Evolutionary conservation across 2,329 filamentous ascomycete species (phyloP).

Genomic region (Magnaporthales sp.): DNA sequence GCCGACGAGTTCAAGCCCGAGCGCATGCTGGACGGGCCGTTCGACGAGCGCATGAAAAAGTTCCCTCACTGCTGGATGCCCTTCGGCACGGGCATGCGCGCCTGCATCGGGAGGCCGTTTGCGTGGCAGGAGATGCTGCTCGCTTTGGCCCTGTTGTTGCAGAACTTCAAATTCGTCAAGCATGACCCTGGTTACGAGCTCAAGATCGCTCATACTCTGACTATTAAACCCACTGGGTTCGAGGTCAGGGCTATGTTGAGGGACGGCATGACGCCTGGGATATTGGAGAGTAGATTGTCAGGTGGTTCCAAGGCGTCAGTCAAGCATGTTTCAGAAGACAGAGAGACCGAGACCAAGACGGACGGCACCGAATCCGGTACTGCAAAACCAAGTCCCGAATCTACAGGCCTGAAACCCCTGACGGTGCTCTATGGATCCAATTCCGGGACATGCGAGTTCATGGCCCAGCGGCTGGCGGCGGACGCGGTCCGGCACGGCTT

Average conservation of each 20-base stretch:
- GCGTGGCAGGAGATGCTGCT: conserved; percentile 66
- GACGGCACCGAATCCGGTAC: not conserved
- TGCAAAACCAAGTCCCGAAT: not conserved
- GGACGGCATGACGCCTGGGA: conserved; percentile 28
- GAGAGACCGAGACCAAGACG: no score
- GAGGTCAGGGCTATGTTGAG: conserved; percentile 48
- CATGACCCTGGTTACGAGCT: conserved; percentile 48
- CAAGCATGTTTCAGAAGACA: conserved; percentile 36
- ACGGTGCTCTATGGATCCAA: not conserved
- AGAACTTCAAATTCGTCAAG: conserved; percentile 61
- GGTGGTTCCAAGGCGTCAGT: conserved; percentile 28
- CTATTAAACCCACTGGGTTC: conserved; percentile 53
- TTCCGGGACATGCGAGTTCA: not conserved
- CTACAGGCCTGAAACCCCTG: not conserved
- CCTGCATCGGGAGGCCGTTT: conserved; percentile 63
- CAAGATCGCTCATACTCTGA: conserved; percentile 42
- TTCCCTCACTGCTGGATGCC: conserved; percentile 56
- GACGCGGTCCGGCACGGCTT: not conserved
- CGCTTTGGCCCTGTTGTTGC: conserved; percentile 53
- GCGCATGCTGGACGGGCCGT: conserved; percentile 62
- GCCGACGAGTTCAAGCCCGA: conserved; percentile 60
- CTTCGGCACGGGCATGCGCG: conserved; percentile 50
- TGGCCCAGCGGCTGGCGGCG: not conserved
- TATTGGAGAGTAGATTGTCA: conserved; percentile 6
- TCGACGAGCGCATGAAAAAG: conserved; percentile 40